Conservation (phyloP, 2,329 filamentous ascomycete species). For the Balansia obtecta region DNA sequence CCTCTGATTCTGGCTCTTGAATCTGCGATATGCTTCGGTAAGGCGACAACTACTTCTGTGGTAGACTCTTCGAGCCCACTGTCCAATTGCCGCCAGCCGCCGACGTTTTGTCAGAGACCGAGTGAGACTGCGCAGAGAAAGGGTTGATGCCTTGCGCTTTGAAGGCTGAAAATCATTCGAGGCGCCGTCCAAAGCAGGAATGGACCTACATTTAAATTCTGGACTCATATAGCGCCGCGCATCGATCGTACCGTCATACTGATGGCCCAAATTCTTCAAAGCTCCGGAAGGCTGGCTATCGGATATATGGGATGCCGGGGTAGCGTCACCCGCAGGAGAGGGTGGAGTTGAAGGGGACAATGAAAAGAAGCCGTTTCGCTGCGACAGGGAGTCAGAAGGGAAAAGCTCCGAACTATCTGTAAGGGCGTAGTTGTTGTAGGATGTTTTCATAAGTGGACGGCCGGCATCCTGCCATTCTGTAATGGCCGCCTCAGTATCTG, state of each 20-base stretch:
- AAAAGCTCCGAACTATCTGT: constrained; percentile 16
- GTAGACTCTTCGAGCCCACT: constrained; percentile 17
- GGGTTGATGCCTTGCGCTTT: constrained; percentile 21
- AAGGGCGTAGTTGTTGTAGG: constrained; percentile 16
- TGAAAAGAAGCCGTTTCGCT: constrained; percentile 5
- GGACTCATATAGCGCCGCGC: constrained; percentile 9
- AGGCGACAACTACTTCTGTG: constrained; percentile 15
- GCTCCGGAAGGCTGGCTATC: constrained; percentile 2
- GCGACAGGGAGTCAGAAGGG: constrained; percentile 11
- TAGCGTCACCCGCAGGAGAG: background rate
- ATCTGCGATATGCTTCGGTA: constrained; percentile 13
- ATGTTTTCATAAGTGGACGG: constrained; percentile 7
- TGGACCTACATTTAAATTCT: background rate
- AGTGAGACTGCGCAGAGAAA: constrained; percentile 18
- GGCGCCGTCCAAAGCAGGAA: constrained; percentile 4
- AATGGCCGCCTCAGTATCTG: constrained; percentile 14
- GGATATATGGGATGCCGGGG: background rate
- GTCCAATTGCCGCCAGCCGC: constrained; percentile 15
- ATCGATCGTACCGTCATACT: constrained; percentile 15
- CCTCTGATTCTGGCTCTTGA: constrained; percentile 15
- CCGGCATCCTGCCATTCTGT: constrained; percentile 16
- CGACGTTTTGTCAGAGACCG: constrained; percentile 15
- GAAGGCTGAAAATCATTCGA: background rate
- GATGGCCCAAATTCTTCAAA: constrained; percentile 8
- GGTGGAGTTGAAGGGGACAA: background rate